A percentile compares a stretch with the other conserved stretches of the same genome.
phyloP scores from a whole-genome alignment of 352 stramenopile genomes.

The Phytophthora litchii region DNA sequence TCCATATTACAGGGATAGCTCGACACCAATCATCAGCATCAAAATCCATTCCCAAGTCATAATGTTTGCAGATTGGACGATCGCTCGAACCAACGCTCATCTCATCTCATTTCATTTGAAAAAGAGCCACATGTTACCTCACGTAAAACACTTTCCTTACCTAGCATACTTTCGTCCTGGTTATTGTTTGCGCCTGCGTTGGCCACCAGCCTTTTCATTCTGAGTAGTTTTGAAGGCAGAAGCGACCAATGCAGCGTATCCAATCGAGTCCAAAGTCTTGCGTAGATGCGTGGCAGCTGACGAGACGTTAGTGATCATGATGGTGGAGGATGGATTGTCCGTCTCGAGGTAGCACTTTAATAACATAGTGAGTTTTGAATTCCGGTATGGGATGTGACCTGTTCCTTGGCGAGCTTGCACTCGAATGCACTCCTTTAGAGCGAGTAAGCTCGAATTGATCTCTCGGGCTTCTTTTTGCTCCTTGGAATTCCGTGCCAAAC shows the following conservation, averaged over 20 bases:
- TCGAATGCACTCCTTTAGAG: constrained; percentile 60
- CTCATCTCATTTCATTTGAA: no score
- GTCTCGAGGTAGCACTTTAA: constrained; percentile 41
- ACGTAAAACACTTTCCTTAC: no score
- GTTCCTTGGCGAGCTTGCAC: constrained; percentile 21
- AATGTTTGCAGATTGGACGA: background rate
- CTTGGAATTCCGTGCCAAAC: constrained; percentile 28
- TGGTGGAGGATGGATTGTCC: constrained; percentile 25
- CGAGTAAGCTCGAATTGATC: constrained; percentile 55
- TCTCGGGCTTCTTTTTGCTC: constrained; percentile 20
- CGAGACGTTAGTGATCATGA: constrained; percentile 61
- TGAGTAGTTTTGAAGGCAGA: constrained; percentile 37
- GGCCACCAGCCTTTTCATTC: background rate
- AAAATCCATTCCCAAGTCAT: constrained; percentile 1
- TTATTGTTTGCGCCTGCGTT: background rate
- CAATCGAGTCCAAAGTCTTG: constrained; percentile 48
- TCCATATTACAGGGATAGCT: constrained; percentile 16
- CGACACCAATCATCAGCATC: background rate
- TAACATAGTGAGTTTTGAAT: constrained; percentile 59
- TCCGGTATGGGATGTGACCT: constrained; percentile 39
- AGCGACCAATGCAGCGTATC: constrained; percentile 48
- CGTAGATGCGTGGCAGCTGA: constrained; percentile 23
- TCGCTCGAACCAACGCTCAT: no score
- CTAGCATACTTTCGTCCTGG: no score
- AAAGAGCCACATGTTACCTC: no score